Conservation (phyloP, 305 asterid genomes). For the Ajuga reptans region DNA sequence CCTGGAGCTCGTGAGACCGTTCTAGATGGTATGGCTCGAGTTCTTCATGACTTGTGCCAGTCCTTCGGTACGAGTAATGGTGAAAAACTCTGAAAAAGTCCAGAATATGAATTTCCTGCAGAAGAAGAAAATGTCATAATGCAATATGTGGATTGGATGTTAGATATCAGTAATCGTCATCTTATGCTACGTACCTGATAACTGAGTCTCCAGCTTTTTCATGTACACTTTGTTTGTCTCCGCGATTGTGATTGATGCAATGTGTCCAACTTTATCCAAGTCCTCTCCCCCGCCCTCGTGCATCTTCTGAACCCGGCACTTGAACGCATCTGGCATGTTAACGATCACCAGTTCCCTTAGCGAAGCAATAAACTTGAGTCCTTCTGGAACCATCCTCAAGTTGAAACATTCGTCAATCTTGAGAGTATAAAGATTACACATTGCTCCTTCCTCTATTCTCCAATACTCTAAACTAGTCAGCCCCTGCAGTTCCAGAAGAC, state of each 20-base stretch:
- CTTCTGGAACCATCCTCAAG: slow-evolving; percentile 41
- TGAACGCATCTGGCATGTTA: slow-evolving; percentile 39
- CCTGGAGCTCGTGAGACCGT: background rate
- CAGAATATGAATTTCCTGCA: slow-evolving; percentile 29
- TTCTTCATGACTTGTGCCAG: slow-evolving; percentile 32
- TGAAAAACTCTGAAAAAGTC: slow-evolving; percentile 32
- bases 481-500: slow-evolving; percentile 33
- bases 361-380: slow-evolving; percentile 30
- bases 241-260: slow-evolving; percentile 29
- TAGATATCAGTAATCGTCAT: background rate
- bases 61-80: slow-evolving; percentile 39
- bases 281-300: slow-evolving; percentile 35
- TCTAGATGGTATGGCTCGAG: background rate
- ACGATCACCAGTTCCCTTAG: slow-evolving; percentile 35
- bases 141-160: background rate
- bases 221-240: slow-evolving; percentile 17
- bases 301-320: slow-evolving; percentile 29
- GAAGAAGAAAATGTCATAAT: background rate
- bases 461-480: slow-evolving; percentile 25
- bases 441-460: slow-evolving; percentile 35
- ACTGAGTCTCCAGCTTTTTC: slow-evolving; percentile 22
- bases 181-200: slow-evolving; percentile 25
- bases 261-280: slow-evolving; percentile 32
- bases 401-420: slow-evolving; percentile 27
- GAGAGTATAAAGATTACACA: slow-evolving; percentile 31